Evolutionary conservation across 768 basidiomycete species (phyloP).

Genomic region (Tubosaeta sp.): DNA sequence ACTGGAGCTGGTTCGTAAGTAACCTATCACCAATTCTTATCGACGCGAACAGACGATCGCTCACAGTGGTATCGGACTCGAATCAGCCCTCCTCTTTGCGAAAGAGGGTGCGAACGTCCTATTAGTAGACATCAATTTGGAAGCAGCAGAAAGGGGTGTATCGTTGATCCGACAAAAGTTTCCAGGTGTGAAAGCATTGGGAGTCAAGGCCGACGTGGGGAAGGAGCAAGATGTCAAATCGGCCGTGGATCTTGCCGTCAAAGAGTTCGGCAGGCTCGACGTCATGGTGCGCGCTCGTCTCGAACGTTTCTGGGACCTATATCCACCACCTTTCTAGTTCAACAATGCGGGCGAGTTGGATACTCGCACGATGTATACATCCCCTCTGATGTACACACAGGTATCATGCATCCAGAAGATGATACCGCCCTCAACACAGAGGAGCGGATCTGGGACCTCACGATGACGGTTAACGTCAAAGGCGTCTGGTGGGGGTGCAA

Average conservation of each 20-base stretch:
- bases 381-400: constrained; percentile 32
- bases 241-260: constrained; percentile 74
- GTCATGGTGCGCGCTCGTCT: constrained; percentile 64
- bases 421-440: constrained; percentile 96
- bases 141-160: constrained; percentile 65
- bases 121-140: constrained; percentile 81
- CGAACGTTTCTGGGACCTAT: neutral
- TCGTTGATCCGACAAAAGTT: constrained; percentile 58
- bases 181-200: constrained; percentile 65
- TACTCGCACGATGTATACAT: neutral
- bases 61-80: constrained; percentile 88
- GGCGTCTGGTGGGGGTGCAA: constrained; percentile 99
- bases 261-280: constrained; percentile 89
- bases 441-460: constrained; percentile 93
- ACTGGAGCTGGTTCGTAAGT: constrained; percentile 89
- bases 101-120: constrained; percentile 90
- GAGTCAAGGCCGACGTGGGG: constrained; percentile 80
- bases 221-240: constrained; percentile 84
- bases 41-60: constrained; percentile 8
- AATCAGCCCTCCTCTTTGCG: constrained; percentile 93
- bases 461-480: constrained; percentile 93
- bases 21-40: neutral
- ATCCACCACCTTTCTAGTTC: constrained; percentile 50
- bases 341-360: constrained; percentile 75
- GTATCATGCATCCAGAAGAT: constrained; percentile 97